Percentiles rank a stretch among this genome's conserved stretches.
Evolutionary conservation across 2,329 filamentous ascomycete genomes (phyloP).

Genomic region (Cladosporium sp.): DNA sequence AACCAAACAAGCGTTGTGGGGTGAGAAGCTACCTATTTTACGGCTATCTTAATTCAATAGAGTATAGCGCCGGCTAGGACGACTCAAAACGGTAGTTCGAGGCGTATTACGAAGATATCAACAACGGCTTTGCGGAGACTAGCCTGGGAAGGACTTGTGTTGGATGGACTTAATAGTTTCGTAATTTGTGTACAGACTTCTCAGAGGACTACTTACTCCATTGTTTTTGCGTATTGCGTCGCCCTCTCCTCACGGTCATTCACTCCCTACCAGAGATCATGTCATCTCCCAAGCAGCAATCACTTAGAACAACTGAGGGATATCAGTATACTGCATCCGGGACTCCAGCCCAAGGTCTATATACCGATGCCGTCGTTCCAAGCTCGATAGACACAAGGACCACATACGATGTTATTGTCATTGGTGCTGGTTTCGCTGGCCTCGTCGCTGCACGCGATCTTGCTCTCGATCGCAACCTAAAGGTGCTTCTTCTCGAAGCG

Average conservation of each 20-base stretch:
- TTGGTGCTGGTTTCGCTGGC: slow-evolving; percentile 38
- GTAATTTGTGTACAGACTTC: too few species aligned
- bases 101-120: not conserved
- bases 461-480: slow-evolving; percentile 27
- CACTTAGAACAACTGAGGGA: not conserved
- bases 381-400: not conserved
- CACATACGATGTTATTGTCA: slow-evolving; percentile 36
- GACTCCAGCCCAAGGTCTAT: not conserved
- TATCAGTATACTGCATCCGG: not conserved
- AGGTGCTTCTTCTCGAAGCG: slow-evolving; percentile 45
- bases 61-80: not conserved
- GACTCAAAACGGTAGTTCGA: not conserved
- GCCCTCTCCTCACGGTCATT: too few species aligned
- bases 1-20: not conserved
- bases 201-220: too few species aligned
- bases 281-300: not conserved
- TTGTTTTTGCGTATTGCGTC: too few species aligned
- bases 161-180: too few species aligned
- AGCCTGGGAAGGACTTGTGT: too few species aligned
- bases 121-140: too few species aligned
- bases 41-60: too few species aligned
- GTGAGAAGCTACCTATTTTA: not conserved
- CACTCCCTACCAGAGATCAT: too few species aligned
- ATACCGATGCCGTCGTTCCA: not conserved
- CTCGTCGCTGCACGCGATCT: slow-evolving; percentile 32